Conservation (phyloP, 495 filamentous ascomycete species). For the Annulohypoxylon stygium region DNA sequence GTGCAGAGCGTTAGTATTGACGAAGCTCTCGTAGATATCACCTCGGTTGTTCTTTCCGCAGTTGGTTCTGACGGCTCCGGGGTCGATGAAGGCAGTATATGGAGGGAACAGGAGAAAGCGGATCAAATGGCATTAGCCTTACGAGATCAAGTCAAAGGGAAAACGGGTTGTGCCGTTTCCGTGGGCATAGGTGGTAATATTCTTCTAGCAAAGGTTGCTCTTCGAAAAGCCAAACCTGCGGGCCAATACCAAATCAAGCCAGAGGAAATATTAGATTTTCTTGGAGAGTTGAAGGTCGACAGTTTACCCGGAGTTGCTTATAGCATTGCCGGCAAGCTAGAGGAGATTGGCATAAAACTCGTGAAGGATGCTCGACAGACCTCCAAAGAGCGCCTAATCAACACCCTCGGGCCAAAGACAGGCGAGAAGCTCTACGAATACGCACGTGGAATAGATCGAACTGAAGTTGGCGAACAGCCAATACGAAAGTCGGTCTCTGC, state of each 20-base stretch:
- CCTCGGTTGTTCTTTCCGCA: slow-evolving; percentile 71
- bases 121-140: slow-evolving; percentile 77
- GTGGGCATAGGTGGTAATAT: slow-evolving; percentile 96
- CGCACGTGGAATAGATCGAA: slow-evolving; percentile 85
- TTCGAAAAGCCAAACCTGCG: slow-evolving; percentile 93
- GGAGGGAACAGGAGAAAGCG: slow-evolving; percentile 84
- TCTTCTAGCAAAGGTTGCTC: slow-evolving; percentile 87
- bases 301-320: slow-evolving; percentile 90
- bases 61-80: slow-evolving; percentile 77
- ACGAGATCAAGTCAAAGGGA: slow-evolving; percentile 74
- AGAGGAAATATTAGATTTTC: slow-evolving; percentile 79
- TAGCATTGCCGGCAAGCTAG: slow-evolving; percentile 84
- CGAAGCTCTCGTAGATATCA: slow-evolving; percentile 88
- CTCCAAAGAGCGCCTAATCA: slow-evolving; percentile 78
- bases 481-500: slow-evolving; percentile 91
- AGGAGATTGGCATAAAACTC: slow-evolving; percentile 84
- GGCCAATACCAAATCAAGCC: slow-evolving; percentile 85
- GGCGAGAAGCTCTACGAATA: slow-evolving; percentile 94
- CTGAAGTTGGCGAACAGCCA: slow-evolving; percentile 85
- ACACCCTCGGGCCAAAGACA: slow-evolving; percentile 86
- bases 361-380: slow-evolving; percentile 85
- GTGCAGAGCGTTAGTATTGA: slow-evolving; percentile 98
- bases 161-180: slow-evolving; percentile 87
- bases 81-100: slow-evolving; percentile 77
- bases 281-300: slow-evolving; percentile 80